phyloP scores from a whole-genome alignment of 1,284 basidiomycete genomes.

The Sanghuangporus baumii region DNA sequence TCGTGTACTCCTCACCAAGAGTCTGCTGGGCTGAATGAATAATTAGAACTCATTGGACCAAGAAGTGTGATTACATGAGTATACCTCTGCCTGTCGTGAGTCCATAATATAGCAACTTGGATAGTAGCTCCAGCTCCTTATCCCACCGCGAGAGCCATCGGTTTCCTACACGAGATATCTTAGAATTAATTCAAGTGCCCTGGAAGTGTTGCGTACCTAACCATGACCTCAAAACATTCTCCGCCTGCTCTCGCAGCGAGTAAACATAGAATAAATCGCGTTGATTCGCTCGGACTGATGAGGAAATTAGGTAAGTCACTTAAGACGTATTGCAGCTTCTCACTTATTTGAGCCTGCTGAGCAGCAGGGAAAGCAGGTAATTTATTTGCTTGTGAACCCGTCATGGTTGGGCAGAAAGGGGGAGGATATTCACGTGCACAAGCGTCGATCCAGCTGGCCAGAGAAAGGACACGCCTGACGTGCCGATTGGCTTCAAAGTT shows the following conservation, averaged over 20 bases:
- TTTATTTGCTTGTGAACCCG: not conserved
- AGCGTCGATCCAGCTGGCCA: not conserved
- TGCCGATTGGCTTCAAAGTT: too few relatives aligned
- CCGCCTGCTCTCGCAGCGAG: conserved; percentile 70
- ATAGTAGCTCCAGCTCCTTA: conserved; percentile 69
- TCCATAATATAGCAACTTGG: conserved; percentile 70
- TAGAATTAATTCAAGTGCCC: not conserved
- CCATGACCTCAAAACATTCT: conserved; percentile 70
- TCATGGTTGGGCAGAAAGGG: conserved; percentile 4
- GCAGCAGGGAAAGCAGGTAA: conserved; percentile 58
- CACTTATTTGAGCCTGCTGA: conserved; percentile 83
- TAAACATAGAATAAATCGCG: conserved; percentile 77
- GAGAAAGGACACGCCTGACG: not conserved
- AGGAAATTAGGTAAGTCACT: not conserved
- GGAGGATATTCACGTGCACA: not conserved
- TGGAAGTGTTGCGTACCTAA: conserved; percentile 48
- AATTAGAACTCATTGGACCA: not conserved
- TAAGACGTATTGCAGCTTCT: conserved; percentile 27
- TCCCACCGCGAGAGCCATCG: conserved; percentile 81
- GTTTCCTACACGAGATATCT: conserved; percentile 50
- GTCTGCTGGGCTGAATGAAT: conserved; percentile 62
- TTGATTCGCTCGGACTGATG: conserved; percentile 78
- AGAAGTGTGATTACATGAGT: conserved; percentile 17
- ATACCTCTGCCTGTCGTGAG: conserved; percentile 73
- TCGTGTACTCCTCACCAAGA: conserved; percentile 88